Base-by-base conservation (phyloP, 805 yeast species). In the Metschnikowia henanensis region DNA sequence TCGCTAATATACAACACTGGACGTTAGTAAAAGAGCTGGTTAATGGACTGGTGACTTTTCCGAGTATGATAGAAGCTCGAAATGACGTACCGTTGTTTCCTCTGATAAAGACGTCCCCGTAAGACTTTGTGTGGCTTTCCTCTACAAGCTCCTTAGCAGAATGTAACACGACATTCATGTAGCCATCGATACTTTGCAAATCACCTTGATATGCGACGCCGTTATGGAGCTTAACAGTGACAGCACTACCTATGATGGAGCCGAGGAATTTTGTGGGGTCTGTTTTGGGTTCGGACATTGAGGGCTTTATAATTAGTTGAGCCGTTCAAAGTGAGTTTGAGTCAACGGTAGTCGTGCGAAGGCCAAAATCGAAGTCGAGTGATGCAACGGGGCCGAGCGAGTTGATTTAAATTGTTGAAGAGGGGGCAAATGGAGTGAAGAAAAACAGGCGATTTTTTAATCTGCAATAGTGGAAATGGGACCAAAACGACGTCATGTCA, bases 101-200 rank as follows among this genome's bases (percentile, higher is more conserved):
- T 65, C 96, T 79, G 52, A 89, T 80, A 60, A 89, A 89, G 22
- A 87, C 90, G 63, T 87, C 95, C 25, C 87, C 87, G 49, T 80
- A 83, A 21, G 65, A 68, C 49, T 75, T 78, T 43, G 62, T 57
- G 26, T 58, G 60, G 29, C 75, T 77, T 36, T 73, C 72, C 40
- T 70, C 67, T 25, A 79, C 78, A 35, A 66, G 64, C 60, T 94
- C 99, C 36, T 79, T 73, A 4, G 95, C 81, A 48, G 82, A 76
- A 43, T 86, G 89, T 51, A 94, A 74, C 2, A 92, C 95, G 37
- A 94, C 84, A 66, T 94, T 94, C 97, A 94, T 90, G 70, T 83
- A 94, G 7, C 98, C 98, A 62, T 94, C 99, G 45, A 94, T 91
- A 31, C 97, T 87, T 55, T 87, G 92, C 50, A 52, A 74, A 38